Evolutionary conservation across 495 filamentous ascomycete species (phyloP).

Genomic region (Lasiosphaeria ovina): DNA sequence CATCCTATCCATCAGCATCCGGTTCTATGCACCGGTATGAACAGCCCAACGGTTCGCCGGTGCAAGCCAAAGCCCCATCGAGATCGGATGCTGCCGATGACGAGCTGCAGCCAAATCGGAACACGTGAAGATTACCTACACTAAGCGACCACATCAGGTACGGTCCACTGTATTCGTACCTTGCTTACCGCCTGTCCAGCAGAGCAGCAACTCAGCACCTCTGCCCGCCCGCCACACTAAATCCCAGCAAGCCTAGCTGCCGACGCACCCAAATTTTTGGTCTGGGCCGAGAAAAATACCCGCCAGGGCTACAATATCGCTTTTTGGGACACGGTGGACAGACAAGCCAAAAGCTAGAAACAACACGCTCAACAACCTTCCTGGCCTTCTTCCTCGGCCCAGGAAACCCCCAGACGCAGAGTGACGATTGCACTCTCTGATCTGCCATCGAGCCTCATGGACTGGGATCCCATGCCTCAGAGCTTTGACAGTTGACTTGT

Average conservation of each 20-base stretch:
- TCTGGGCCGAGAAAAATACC: no score
- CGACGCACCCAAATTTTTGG: no score
- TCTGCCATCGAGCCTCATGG: neutral
- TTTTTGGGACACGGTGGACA: no score
- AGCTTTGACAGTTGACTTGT: neutral
- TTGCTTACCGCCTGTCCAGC: neutral
- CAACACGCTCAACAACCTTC: no score
- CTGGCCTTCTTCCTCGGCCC: no score
- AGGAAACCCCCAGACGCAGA: no score
- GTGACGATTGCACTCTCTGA: no score
- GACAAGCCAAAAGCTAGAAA: no score
- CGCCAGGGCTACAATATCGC: no score
- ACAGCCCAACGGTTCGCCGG: neutral
- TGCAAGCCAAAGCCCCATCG: neutral
- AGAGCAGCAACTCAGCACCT: neutral
- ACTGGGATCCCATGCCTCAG: neutral
- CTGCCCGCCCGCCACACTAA: neutral
- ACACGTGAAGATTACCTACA: conserved; percentile 4
- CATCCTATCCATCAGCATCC: neutral
- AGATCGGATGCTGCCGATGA: conserved; percentile 5
- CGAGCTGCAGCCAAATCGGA: conserved; percentile 3
- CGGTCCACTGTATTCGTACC: neutral
- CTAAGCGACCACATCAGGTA: no score
- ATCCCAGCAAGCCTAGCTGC: neutral
- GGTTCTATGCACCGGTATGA: neutral